Evolutionary conservation across 345 rosid species (phyloP), one percentile per base, ranked within the genome.

Genomic region (Salix caprea): DNA sequence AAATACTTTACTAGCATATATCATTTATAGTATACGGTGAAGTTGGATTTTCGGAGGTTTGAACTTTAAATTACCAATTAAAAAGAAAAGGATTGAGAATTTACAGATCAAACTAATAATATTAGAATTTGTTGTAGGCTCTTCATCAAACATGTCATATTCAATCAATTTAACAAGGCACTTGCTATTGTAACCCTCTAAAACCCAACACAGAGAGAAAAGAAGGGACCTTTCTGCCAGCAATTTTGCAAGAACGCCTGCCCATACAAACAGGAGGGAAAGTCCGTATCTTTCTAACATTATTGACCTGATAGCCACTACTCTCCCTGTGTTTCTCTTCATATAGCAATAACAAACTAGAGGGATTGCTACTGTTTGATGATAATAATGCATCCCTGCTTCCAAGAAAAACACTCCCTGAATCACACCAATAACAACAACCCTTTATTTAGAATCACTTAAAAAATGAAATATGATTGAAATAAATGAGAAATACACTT

Each of bases 171-270:
- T 24, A 61, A 7, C 4, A 60, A 46, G 18, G 26, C 42, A 28
- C 24, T 8, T 18, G 21, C 7, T 30, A 46, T 65, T 13, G 28
- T 1, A 54, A 24, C 12, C 2, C 2, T 14, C 3, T 13, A 9
- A n/a, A 48, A 52, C 48, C 5, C 28, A 36, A 60, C 19, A 79
- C 6, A 24, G 37, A 16, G 40, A 28, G 19, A 77, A 6, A 56
- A 16, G 67, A 21, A 75, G 23, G 60, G 68, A 94, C 97, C 97
- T 93, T 95, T 75, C 96, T 86, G 46, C 94, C 96, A 30, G 99
- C 97, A 68, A 95, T 93, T 77, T 93, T 95, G 84, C 86, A 81
- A 73, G 99, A 95, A 76, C 94, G 93, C 79, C 97, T 78, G 79
- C 99, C 97, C 97, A 90, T 90, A 81, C 91, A 86, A n/a, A 90